Evolutionary conservation across 1,139 yeast species (phyloP), one percentile per base, ranked within the genome.

Genomic region (Saccharomycopsis crataegensis): DNA sequence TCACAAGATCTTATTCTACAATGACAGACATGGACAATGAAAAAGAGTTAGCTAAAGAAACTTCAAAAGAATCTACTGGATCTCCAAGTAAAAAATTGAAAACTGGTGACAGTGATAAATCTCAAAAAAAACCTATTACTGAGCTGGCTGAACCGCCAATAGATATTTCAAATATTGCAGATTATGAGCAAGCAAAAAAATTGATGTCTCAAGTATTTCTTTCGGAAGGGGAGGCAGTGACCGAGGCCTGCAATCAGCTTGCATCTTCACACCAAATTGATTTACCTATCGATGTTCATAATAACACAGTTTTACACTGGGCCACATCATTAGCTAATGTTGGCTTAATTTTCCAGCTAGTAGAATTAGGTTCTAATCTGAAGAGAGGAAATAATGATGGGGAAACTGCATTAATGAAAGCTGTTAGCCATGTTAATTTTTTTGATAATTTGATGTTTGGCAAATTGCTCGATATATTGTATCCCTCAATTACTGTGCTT

Each of bases 271-370:
- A 64, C 4, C 71, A 74, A 33, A 71, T 87, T 46, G 90, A 87
- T 62, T 87, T 89, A 43, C 83, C 96, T 1, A 88, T 94, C 49
- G 99, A 94, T 67, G 94, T 86, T 61, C 82, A 86, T 56, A 98
- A 98, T 0, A 94, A 93, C 64, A 85, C 96, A 0, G 90, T 96
- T 1, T 75, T 94, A 57, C 99, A 94, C 67, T 88, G 98, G 96
- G 96, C 97, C 1, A 84, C 98, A 37, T 89, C 97, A 0, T 76
- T 94, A 69, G 98, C 96, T 0, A 82, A 89, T 58, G 71, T 83
- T 5, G 73, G 82, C 1, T 74, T 91, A 56, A 93, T 90, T 5
- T 79, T 79, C 56, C 89, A 88, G 55, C 72, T 94, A 41, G 77
- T 91, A 7, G 70, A 79, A 49, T 79, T 59, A 96, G 72, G 12